Percentiles rank a stretch among this genome's conserved stretches.
phyloP scores from a whole-genome alignment of 2,329 filamentous ascomycete species.

The Fusarium sulawesiense region DNA sequence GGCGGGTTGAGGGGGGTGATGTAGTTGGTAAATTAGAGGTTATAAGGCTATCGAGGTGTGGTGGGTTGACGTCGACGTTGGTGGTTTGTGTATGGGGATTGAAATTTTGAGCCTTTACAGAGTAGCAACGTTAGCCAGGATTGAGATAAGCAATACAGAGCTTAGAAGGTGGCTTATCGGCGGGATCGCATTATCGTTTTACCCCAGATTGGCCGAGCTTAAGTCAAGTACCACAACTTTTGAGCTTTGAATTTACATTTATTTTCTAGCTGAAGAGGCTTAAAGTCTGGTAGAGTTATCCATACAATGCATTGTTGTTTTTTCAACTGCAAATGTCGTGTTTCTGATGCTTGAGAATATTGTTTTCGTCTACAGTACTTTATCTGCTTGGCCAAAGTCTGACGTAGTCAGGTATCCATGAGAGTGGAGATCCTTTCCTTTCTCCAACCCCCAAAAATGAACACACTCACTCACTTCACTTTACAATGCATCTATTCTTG shows the following conservation, averaged over 20 bases:
- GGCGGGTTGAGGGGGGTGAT: slow-evolving; percentile 22
- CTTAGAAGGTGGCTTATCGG: slow-evolving; percentile 41
- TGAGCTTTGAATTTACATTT: neutral
- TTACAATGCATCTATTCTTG: slow-evolving; percentile 7
- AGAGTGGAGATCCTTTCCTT: slow-evolving; percentile 8
- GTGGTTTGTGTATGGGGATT: slow-evolving; percentile 27
- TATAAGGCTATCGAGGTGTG: slow-evolving; percentile 26
- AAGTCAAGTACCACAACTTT: neutral
- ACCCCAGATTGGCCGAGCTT: slow-evolving; percentile 34
- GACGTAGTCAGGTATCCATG: slow-evolving; percentile 20
- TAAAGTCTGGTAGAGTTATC: neutral
- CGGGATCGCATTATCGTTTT: slow-evolving; percentile 50
- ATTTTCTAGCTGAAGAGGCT: neutral
- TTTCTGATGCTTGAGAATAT: neutral
- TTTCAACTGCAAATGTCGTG: too few species aligned
- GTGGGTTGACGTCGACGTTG: slow-evolving; percentile 30
- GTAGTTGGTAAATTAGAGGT: slow-evolving; percentile 20
- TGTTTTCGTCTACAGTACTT: neutral
- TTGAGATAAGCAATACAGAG: slow-evolving; percentile 32
- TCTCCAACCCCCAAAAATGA: neutral
- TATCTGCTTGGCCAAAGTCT: neutral
- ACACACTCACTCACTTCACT: slow-evolving; percentile 1
- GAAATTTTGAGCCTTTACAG: slow-evolving; percentile 45
- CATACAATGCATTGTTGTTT: neutral
- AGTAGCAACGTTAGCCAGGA: neutral